A percentile compares a stretch with the other conserved stretches of the same genome.
Evolutionary conservation across 495 filamentous ascomycete genomes (phyloP).

Genomic region (Xylaria longipes): DNA sequence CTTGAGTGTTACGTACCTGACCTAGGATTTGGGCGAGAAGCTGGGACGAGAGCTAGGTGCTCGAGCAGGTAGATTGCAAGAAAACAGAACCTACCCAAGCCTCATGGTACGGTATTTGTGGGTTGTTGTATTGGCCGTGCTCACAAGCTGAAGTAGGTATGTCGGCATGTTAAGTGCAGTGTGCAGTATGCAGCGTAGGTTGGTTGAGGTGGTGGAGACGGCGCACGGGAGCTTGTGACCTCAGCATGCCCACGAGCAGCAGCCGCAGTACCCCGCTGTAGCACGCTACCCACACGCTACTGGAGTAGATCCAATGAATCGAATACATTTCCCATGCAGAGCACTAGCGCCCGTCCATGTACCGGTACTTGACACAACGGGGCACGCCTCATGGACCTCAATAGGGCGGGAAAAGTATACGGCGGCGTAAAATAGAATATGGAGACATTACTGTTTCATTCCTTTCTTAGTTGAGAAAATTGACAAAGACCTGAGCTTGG

Average conservation of each 20-base stretch:
- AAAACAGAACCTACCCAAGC: neutral
- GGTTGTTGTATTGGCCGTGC: neutral
- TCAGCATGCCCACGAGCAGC: neutral
- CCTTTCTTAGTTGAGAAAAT: neutral
- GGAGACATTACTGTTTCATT: neutral
- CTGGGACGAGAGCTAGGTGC: neutral
- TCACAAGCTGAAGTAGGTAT: too few species aligned
- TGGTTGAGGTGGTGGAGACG: neutral
- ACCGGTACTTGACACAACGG: neutral
- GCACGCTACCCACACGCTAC: neutral
- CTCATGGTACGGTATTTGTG: neutral
- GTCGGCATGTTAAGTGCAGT: neutral
- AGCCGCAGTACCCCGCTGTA: conserved; percentile 6
- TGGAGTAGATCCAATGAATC: neutral
- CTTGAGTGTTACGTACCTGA: neutral
- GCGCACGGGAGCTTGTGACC: conserved; percentile 7
- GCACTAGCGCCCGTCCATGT: neutral
- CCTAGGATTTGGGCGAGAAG: neutral
- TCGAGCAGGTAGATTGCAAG: neutral
- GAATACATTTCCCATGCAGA: neutral
- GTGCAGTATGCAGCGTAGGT: neutral
- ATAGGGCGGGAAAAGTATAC: neutral
- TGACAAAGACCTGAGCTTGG: neutral
- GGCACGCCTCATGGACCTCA: neutral
- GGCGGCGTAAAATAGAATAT: neutral